A percentile compares a stretch with the other conserved stretches of the same genome.
Evolutionary conservation across 2,329 filamentous ascomycete species (phyloP).

Genomic region (Fonsecaea erecta): DNA sequence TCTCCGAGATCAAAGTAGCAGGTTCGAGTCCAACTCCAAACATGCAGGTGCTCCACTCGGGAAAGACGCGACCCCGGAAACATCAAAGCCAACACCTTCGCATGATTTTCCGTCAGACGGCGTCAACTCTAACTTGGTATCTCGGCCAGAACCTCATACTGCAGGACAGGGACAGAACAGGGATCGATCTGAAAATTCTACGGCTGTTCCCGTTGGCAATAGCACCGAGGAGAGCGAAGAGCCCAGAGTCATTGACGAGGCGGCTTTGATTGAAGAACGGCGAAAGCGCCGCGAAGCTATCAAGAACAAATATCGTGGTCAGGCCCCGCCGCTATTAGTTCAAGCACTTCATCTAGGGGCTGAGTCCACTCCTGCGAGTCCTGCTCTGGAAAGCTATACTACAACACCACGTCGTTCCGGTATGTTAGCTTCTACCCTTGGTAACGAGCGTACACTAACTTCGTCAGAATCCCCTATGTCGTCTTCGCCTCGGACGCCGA

Average conservation of each 20-base stretch:
- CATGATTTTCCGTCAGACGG: neutral
- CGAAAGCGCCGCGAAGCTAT: slow-evolving; percentile 84
- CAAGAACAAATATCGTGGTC: slow-evolving; percentile 75
- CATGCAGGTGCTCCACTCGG: neutral
- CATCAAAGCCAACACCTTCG: neutral
- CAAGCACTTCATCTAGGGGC: slow-evolving; percentile 71
- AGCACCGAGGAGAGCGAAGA: slow-evolving; percentile 47
- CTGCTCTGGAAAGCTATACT: slow-evolving; percentile 46
- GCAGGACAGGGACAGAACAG: neutral
- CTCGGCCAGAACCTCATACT: neutral
- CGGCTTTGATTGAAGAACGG: slow-evolving; percentile 80
- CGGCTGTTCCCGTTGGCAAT: slow-evolving; percentile 31
- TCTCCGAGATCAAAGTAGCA: neutral
- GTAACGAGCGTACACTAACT: slow-evolving; percentile 45
- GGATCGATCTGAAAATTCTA: slow-evolving; percentile 5
- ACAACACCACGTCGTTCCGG: slow-evolving; percentile 42
- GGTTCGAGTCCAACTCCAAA: slow-evolving; percentile 1
- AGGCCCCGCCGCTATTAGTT: slow-evolving; percentile 73
- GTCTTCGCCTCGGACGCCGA: slow-evolving; percentile 55
- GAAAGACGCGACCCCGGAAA: neutral
- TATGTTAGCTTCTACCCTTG: slow-evolving; percentile 45
- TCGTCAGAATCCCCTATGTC: slow-evolving; percentile 44
- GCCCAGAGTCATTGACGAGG: slow-evolving; percentile 73
- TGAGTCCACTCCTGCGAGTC: slow-evolving; percentile 60
- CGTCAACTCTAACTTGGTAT: slow-evolving; percentile 2